Evolutionary conservation across 2,329 filamentous ascomycete species (phyloP).

Genomic region (Aspergillus calidoustus): DNA sequence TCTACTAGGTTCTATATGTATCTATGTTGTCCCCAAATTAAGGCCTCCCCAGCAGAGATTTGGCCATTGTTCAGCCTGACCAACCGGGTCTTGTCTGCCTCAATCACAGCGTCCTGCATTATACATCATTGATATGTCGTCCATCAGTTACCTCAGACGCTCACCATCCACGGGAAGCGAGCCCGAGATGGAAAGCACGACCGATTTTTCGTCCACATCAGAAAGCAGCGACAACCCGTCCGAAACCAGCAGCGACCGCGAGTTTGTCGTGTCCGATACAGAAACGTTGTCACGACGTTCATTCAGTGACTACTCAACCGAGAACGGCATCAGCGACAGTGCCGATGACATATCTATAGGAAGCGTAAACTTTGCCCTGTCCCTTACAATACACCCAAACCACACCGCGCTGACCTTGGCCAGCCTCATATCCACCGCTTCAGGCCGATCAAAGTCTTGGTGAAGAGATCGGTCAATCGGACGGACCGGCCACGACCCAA

Average conservation of each 20-base stretch:
- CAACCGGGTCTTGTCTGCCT: neutral
- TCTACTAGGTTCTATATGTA: neutral
- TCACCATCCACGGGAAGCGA: neutral
- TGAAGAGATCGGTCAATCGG: slow-evolving; percentile 5
- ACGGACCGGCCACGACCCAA: slow-evolving; percentile 8
- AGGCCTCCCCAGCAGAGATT: too few species aligned
- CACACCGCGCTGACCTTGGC: neutral
- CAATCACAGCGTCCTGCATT: neutral
- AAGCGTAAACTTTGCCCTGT: neutral
- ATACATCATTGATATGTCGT: neutral
- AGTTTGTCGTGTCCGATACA: slow-evolving; percentile 14
- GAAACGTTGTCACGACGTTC: slow-evolving; percentile 1
- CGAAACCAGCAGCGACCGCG: slow-evolving; percentile 12
- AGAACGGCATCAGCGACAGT: neutral
- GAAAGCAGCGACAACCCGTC: slow-evolving; percentile 4
- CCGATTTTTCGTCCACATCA: neutral
- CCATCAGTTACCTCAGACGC: neutral
- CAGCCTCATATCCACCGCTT: too few species aligned
- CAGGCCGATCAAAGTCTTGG: slow-evolving; percentile 13
- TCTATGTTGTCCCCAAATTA: neutral
- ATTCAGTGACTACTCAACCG: slow-evolving; percentile 4
- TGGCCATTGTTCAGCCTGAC: neutral
- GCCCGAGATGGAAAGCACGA: neutral
- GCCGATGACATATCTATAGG: slow-evolving; percentile 1
- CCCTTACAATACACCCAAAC: neutral